Evolutionary conservation across 768 basidiomycete genomes (phyloP), one percentile per base, ranked within the genome.

Genomic region (Lactarius tabidus): DNA sequence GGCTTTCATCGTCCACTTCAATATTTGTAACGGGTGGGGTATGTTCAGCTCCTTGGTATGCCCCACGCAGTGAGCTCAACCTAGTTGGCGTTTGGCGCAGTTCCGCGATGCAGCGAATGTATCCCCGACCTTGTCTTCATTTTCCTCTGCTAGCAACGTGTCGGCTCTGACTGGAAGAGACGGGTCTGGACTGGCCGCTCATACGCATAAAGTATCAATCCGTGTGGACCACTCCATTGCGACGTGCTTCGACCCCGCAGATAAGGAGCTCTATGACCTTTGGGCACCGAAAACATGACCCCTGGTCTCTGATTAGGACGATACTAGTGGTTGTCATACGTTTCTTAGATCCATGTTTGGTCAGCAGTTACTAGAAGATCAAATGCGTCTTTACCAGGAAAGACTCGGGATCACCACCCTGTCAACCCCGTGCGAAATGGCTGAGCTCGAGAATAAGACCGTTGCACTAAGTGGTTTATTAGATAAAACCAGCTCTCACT

Each of bases 191-290:
- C 31, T 18, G 20, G 57, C 38, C 45, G 72, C 71, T 29, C 74
- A 73, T 29, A 62, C 72, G 57, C 77, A 74, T 73, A 80, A 75
- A 70, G 72, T 81, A 38, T 69, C 77, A 26, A 81, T 91, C 70
- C 85, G 87, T 48, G 77, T 84, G 28, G 90, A 92, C 73, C 82
- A 87, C 6, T 76, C 87, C 8, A 77, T 91, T 48, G 72, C 85
- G 62, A 89, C 89, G 38, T 88, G 84, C 67, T 93, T 93, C 70
- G 90, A 93, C 74, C 81, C 84, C 17, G 78, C 81, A 28, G 91
- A 93, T 75, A 85, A 81, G 76, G 87, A 91, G 69, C 78, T 93
- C 26, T 91, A 92, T 70, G 84, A 86, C 53, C 79, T 92, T 12
- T 93, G 91, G 91, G 87, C 79, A 33, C 86, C 88, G 5, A 81